Conservation (phyloP, 768 basidiomycete genomes). For the Panellus pusillus region DNA sequence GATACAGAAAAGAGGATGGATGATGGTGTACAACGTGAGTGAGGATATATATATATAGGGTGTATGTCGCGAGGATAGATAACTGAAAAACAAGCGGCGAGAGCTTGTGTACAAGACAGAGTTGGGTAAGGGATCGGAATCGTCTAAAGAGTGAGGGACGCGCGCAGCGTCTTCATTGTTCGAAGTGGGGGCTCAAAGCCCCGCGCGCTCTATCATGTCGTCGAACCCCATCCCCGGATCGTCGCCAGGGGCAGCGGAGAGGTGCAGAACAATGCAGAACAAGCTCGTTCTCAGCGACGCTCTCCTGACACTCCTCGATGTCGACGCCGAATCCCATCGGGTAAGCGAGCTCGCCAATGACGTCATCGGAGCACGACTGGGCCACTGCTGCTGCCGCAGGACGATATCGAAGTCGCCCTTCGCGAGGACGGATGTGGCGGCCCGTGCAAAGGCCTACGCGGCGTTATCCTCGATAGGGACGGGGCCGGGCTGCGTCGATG, state of each 20-base stretch:
- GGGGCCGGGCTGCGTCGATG: background rate
- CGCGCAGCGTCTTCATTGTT: conserved; percentile 3
- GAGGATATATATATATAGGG: background rate
- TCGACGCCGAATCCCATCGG: conserved; percentile 1
- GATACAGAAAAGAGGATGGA: background rate
- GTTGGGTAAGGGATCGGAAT: background rate
- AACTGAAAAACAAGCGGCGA: background rate
- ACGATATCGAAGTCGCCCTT: conserved; percentile 18
- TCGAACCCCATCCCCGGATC: conserved; percentile 12
- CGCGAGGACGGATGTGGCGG: background rate
- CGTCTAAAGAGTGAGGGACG: conserved; percentile 7
- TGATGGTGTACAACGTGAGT: conserved; percentile 19
- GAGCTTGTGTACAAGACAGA: conserved; percentile 10
- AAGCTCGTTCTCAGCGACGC: background rate
- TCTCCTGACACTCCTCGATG: background rate
- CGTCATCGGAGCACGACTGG: background rate
- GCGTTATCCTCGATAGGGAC: background rate
- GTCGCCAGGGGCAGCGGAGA: background rate
- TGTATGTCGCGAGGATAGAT: conserved; percentile 10
- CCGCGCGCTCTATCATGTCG: conserved; percentile 11
- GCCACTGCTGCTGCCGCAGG: background rate
- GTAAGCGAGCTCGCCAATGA: background rate
- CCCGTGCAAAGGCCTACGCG: conserved; percentile 5
- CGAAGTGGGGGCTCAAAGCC: conserved; percentile 4
- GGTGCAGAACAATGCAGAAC: background rate